Evolutionary conservation across 2,329 filamentous ascomycete genomes (phyloP).

Genomic region (Coniella lustricola): DNA sequence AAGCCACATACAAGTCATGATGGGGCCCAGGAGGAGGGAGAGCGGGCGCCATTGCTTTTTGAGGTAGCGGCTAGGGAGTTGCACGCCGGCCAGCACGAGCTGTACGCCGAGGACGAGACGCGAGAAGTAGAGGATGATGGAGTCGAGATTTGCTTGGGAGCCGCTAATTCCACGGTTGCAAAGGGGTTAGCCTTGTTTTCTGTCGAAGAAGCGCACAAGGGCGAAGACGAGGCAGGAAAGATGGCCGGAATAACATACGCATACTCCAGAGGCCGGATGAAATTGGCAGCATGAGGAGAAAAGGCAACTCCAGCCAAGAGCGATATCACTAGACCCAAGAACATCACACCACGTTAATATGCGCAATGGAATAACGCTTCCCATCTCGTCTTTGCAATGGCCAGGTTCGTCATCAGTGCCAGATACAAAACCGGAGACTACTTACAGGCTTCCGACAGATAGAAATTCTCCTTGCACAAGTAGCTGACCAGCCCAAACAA

Average conservation of each 20-base stretch:
- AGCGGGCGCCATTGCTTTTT: slow-evolving; percentile 71
- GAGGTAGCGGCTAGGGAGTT: slow-evolving; percentile 78
- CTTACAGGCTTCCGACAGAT: slow-evolving; percentile 82
- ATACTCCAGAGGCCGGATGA: slow-evolving; percentile 70
- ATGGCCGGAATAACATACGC: slow-evolving; percentile 38
- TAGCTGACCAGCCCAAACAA: slow-evolving; percentile 89
- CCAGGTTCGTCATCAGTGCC: neutral
- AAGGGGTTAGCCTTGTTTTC: too few species aligned
- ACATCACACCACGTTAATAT: neutral
- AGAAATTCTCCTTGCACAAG: slow-evolving; percentile 81
- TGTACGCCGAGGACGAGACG: slow-evolving; percentile 85
- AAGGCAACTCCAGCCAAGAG: slow-evolving; percentile 72
- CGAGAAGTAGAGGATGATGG: slow-evolving; percentile 76
- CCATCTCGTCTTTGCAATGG: neutral
- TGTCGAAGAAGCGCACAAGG: too few species aligned
- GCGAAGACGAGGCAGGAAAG: too few species aligned
- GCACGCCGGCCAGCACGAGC: slow-evolving; percentile 79
- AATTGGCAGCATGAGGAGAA: slow-evolving; percentile 69
- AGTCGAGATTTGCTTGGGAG: slow-evolving; percentile 52
- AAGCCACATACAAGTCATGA: slow-evolving; percentile 85
- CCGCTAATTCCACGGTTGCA: too few species aligned
- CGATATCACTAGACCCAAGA: slow-evolving; percentile 60
- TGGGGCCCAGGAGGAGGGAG: slow-evolving; percentile 67
- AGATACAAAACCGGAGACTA: slow-evolving; percentile 19
- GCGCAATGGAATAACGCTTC: too few species aligned